Percentiles rank a stretch among this genome's conserved stretches.
These are phyloP conservation scores for Fusarium paranaense DNA, from an alignment of 2,329 filamentous ascomycete genomes.

Conservation along the genomic window DNA sequence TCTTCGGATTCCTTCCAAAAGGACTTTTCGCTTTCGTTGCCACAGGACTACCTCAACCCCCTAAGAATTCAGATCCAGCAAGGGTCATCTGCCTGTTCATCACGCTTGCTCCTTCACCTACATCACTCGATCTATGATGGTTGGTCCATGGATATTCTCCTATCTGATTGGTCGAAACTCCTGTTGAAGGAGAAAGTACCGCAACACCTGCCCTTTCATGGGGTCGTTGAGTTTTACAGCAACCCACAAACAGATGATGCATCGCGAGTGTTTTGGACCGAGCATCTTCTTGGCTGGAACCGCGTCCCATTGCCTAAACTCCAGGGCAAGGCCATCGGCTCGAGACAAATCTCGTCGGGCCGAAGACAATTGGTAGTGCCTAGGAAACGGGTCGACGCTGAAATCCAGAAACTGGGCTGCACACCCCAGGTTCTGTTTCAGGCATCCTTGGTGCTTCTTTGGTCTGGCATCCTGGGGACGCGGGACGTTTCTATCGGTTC, in stretches of 20 bases:
- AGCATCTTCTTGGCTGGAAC: constrained; percentile 69
- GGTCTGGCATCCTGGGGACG: constrained; percentile 72
- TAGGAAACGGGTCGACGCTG: constrained; percentile 39
- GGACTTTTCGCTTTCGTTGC: constrained; percentile 53
- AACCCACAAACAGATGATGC: constrained; percentile 48
- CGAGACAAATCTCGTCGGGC: constrained; percentile 24
- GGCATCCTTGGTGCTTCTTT: constrained; percentile 73
- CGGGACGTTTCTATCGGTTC: constrained; percentile 79
- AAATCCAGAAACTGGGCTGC: constrained; percentile 57
- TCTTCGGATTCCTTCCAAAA: constrained; percentile 52
- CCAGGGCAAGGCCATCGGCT: constrained; percentile 41
- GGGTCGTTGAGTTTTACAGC: constrained; percentile 65
- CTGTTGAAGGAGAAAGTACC: constrained; percentile 48
- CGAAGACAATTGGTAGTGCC: constrained; percentile 31
- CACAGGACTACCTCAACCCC: constrained; percentile 63
- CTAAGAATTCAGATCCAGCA: constrained; percentile 68
- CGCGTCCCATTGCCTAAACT: constrained; percentile 67
- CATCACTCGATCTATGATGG: constrained; percentile 93
- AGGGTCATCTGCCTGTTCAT: constrained; percentile 25
- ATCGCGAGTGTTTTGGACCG: constrained; percentile 76
- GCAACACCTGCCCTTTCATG: constrained; percentile 68
- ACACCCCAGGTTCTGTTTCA: constrained; percentile 82
- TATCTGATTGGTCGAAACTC: constrained; percentile 72
- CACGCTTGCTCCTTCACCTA: constrained; percentile 64
- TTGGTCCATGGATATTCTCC: constrained; percentile 86